Percentiles rank a stretch among this genome's conserved stretches.
phyloP scores from a whole-genome alignment of 129 eudicot species.

The Flaveria robusta region DNA sequence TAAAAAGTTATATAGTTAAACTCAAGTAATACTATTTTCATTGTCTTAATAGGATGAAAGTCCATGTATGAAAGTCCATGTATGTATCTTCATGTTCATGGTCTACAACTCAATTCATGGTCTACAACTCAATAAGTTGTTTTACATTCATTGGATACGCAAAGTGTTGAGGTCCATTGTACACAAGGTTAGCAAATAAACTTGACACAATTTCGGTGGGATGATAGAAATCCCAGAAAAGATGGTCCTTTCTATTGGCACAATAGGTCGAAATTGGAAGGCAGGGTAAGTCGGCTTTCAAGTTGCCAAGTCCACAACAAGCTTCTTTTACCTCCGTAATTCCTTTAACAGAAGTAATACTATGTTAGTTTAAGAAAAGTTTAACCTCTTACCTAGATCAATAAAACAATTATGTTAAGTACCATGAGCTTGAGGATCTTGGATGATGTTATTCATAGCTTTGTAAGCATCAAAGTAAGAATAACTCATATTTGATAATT shows the following conservation, averaged over 20 bases:
- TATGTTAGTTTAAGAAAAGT: not conserved
- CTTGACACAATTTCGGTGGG: slow-evolving; percentile 56
- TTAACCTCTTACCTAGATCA: not conserved
- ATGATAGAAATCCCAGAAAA: slow-evolving; percentile 70
- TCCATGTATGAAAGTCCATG: not conserved
- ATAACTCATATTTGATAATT: slow-evolving; percentile 51
- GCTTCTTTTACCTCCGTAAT: slow-evolving; percentile 64
- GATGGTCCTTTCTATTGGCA: slow-evolving; percentile 51
- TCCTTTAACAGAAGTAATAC: slow-evolving; percentile 38
- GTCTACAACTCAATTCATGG: slow-evolving; percentile 22
- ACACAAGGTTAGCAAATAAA: slow-evolving; percentile 39
- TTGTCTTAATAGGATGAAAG: not conserved
- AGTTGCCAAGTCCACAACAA: slow-evolving; percentile 72
- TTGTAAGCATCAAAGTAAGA: slow-evolving; percentile 54
- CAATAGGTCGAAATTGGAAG: slow-evolving; percentile 55
- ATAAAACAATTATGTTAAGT: not conserved
- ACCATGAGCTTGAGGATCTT: slow-evolving; percentile 64
- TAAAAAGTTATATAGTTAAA: too few species aligned
- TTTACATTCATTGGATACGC: slow-evolving; percentile 49
- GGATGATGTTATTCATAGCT: slow-evolving; percentile 44
- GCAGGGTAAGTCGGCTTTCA: slow-evolving; percentile 61
- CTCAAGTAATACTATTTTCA: not conserved
- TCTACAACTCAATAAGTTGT: slow-evolving; percentile 43
- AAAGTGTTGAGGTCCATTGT: slow-evolving; percentile 33
- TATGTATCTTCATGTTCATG: not conserved